Evolutionary conservation across 768 basidiomycete genomes (phyloP).

Genomic region (Clitopilus hobsonii): DNA sequence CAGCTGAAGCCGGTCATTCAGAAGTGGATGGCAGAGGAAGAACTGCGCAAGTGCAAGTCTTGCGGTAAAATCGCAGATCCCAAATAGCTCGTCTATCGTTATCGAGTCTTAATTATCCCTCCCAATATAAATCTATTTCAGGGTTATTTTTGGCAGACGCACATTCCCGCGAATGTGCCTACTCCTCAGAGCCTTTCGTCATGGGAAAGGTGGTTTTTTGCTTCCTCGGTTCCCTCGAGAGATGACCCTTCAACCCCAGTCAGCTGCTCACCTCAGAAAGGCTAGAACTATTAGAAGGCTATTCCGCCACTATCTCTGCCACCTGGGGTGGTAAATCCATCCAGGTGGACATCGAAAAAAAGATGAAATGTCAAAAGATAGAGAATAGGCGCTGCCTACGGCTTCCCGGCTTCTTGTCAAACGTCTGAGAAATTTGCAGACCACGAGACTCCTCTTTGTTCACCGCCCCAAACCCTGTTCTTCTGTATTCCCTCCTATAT

Average conservation of each 20-base stretch:
- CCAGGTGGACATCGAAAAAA: not conserved
- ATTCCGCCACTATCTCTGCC: not conserved
- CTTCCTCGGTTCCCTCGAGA: not conserved
- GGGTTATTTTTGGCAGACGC: too few species aligned
- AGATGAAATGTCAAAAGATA: not conserved
- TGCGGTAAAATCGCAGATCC: conserved; percentile 54
- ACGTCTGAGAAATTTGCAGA: not conserved
- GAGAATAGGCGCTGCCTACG: not conserved
- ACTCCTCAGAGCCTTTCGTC: not conserved
- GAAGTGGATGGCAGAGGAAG: conserved; percentile 68
- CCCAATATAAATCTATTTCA: too few species aligned
- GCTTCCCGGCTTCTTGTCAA: not conserved
- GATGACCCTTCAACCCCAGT: not conserved
- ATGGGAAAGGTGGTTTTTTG: not conserved
- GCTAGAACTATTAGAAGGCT: not conserved
- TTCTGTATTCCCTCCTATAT: not conserved
- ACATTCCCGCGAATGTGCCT: not conserved
- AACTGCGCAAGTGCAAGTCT: conserved; percentile 60
- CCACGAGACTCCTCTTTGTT: not conserved
- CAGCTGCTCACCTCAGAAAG: not conserved
- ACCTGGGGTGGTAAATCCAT: too few species aligned
- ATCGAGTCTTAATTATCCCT: not conserved
- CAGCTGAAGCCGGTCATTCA: conserved; percentile 92
- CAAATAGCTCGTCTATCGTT: conserved; percentile 18
- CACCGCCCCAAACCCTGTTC: not conserved